A percentile compares a stretch with the other conserved stretches of the same genome.
Evolutionary conservation across 2,329 filamentous ascomycete species (phyloP).

Genomic region (Fragosphaeria purpurea): DNA sequence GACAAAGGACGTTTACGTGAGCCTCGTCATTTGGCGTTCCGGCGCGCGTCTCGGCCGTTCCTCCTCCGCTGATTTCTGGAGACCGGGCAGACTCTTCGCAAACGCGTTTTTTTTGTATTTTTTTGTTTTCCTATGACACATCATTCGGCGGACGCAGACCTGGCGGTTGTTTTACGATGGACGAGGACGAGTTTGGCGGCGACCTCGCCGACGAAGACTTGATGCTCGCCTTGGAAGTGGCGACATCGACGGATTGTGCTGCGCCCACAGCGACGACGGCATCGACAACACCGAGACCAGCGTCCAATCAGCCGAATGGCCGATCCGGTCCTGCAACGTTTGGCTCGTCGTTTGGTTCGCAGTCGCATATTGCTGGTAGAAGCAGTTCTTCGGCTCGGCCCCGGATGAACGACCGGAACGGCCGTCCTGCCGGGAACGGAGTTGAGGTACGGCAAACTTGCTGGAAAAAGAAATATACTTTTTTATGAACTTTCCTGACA

Average conservation of each 20-base stretch:
- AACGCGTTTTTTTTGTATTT: background rate
- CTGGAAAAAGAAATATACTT: no score
- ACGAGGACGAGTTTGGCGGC: conserved; percentile 54
- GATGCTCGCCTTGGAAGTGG: conserved; percentile 38
- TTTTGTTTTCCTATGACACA: background rate
- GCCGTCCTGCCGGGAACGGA: background rate
- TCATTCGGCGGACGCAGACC: no score
- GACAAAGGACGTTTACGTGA: background rate
- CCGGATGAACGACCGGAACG: background rate
- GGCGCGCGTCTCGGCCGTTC: no score
- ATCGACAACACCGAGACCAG: background rate
- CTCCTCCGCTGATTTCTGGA: background rate
- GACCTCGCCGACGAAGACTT: conserved; percentile 58
- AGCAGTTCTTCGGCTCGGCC: background rate
- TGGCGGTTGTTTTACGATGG: conserved; percentile 18
- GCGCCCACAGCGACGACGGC: background rate
- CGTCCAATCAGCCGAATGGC: no score
- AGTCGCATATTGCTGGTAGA: background rate
- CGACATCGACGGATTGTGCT: conserved; percentile 7
- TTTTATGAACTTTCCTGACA: no score
- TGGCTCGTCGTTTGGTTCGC: background rate
- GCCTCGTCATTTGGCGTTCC: no score
- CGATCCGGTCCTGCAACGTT: no score
- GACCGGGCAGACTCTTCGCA: background rate
- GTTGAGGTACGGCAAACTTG: background rate